Base-by-base conservation (phyloP, 1,139 yeast genomes). In the Zhuliangozyma blackwelliae region DNA sequence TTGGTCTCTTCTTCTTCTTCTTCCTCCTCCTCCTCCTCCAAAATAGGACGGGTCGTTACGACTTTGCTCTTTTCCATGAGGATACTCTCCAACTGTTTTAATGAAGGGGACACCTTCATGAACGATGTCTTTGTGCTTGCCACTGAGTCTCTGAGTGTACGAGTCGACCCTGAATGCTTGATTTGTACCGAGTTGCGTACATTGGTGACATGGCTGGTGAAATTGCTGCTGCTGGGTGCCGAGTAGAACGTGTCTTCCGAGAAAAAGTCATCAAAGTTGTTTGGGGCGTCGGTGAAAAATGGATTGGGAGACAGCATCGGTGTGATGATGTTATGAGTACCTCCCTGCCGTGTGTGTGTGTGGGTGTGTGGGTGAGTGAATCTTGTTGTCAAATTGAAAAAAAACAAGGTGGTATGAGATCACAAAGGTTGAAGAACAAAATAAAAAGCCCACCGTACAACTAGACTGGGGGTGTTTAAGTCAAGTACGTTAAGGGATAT, bases 91-190 rank as follows among this genome's bases (percentile, higher is more conserved):
- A 77, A 57, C 2, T 79, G 79, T 46, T 70, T 72, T 49, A 77
- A 65, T 29, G 79, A 72, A 7, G 82, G 82, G 32, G 79, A 74
- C 25, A 62, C 63, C 33, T 65, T 65, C 71, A 77, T 73, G 29
- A 75, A 68, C 33, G 72, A 61, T 2, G 81, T 72, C 12, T 44
- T 35, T 4, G 10, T 26, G 16, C 9, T 33, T 11, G 27, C 11
- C 12, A 54, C 38, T 28, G 52, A 44, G 9, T 52, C 51, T 37
- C 48, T 48, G 29, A 61, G 44, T 34, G 63, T 56, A 25, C 51
- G 50, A 22, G 59, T 47, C 37, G 60, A 72, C 46, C 55, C 61
- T 35, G 75, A 74, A 34, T 57, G 68, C 2, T 76, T 72, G 29
- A 72, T 55, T n/a, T 72, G 63, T 23, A 77, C 57, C 5, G 82